Conservation (phyloP, 345 rosid genomes). For the Populus simonii region DNA sequence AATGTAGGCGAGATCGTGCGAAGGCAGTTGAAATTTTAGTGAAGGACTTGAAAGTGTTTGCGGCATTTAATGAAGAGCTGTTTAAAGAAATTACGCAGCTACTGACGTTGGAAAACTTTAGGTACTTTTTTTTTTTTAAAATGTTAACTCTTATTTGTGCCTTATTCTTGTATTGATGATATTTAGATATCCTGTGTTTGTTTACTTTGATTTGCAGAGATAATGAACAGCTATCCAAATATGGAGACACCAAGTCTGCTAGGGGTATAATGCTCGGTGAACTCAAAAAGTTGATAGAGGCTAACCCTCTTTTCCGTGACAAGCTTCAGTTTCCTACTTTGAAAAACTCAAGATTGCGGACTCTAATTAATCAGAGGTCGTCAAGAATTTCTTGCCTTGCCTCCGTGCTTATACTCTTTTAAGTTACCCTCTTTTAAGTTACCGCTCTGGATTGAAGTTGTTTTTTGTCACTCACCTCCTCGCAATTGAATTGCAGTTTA, state of each 20-base stretch:
- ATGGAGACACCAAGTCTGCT: constrained; percentile 82
- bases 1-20: constrained; percentile 68
- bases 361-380: constrained; percentile 81
- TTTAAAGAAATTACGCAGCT: constrained; percentile 85
- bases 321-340: constrained; percentile 82
- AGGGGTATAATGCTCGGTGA: constrained; percentile 81
- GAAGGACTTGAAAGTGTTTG: constrained; percentile 82
- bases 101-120: constrained; percentile 73
- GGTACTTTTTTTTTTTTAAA: constrained; percentile 38
- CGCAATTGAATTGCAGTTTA: constrained; percentile 45
- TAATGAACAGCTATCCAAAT: constrained; percentile 80
- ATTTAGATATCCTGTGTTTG: not conserved
- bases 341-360: constrained; percentile 76
- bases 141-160: not conserved
- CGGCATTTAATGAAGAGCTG: constrained; percentile 75
- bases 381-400: constrained; percentile 9
- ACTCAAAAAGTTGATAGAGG: constrained; percentile 77
- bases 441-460: constrained; percentile 8
- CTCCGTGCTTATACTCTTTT: constrained; percentile 2
- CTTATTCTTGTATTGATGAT: not conserved
- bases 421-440: not conserved
- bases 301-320: constrained; percentile 82
- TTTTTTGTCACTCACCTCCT: constrained; percentile 10
- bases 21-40: constrained; percentile 79
- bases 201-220: constrained; percentile 47